Base-by-base conservation (phyloP, 2,329 filamentous ascomycete genomes). In the Diaporthe eres region DNA sequence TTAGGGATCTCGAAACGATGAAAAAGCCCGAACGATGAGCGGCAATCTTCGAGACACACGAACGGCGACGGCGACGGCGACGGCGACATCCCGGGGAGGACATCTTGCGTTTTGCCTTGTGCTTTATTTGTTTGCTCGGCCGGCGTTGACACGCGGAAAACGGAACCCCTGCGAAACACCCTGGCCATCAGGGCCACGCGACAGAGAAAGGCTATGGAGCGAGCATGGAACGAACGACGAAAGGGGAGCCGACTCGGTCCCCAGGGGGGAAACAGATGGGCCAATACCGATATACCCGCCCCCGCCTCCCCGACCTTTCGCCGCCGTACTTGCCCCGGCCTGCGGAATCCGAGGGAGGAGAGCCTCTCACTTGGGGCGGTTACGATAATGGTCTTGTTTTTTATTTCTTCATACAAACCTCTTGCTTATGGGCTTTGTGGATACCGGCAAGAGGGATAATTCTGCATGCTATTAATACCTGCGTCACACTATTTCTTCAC, bases 381-480 rank as follows among this genome's bases (percentile, higher is more conserved):
- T 73, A 79, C 74, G 78, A 78, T 78, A 77, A 78, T 78, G 76
- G 77, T 79, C 78, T 79, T 79, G 79, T 78, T 78, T 80, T 78
- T 71, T 76, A 81, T 81, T 82, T 79, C 72, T 65, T 74, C 70
- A 77, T 77, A 77, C 75, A 68, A 53, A 74, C 73, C 76, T 77
- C 63, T 74, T 70, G 55, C 61, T 44, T 74, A 71, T 75, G 74
- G 70, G 74, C 70, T 75, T 73, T 75, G 76, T 75, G 76, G 74
- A 71, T 75, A 77, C 55, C 61, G 70, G 58, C 76, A 67, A 75
- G 76, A 71, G 74, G 74, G 44, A 75, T 75, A 77, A 77, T 77
- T 65, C 71, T 74, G 76, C 76, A 74, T 77, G 74, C 72, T 75
- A 75, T 75, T 77, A 77, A 77, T 77, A 77, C 74, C 74, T 73